Conservation (phyloP, 257 asterid genomes). For the Forsythia suspensa region DNA sequence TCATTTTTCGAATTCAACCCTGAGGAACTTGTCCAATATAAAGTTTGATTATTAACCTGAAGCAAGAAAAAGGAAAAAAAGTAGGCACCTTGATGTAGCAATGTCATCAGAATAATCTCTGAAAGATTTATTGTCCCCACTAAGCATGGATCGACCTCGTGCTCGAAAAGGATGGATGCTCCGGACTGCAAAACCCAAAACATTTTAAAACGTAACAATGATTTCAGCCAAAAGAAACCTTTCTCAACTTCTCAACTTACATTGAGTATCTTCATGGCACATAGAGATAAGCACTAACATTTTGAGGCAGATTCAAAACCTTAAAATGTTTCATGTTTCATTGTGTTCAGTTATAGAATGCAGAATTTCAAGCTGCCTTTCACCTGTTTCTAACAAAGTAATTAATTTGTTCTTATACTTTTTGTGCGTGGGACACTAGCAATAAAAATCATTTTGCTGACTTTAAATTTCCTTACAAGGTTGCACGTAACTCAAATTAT, state of each 20-base stretch:
- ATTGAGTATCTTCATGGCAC: neutral
- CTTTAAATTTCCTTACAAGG: neutral
- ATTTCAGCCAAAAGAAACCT: neutral
- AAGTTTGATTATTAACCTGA: constrained; percentile 15
- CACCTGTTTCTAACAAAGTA: neutral
- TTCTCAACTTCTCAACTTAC: constrained; percentile 11
- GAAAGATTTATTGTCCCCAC: constrained; percentile 68
- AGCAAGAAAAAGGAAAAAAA: constrained; percentile 6
- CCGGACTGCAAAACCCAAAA: constrained; percentile 63
- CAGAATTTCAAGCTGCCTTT: neutral
- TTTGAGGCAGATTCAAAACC: neutral
- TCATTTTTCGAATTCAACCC: too few relatives aligned
- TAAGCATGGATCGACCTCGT: constrained; percentile 71
- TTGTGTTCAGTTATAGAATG: constrained; percentile 1
- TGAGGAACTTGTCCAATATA: too few relatives aligned
- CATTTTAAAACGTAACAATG: constrained; percentile 27
- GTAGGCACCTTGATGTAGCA: constrained; percentile 62
- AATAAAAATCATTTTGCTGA: neutral
- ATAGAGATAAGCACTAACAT: constrained; percentile 4
- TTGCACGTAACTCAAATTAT: neutral
- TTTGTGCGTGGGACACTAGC: neutral
- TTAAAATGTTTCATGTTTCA: neutral
- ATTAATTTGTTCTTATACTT: too few relatives aligned
- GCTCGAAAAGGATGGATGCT: constrained; percentile 74
- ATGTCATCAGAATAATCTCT: constrained; percentile 56